A percentile compares a stretch with the other conserved stretches of the same genome.
These are phyloP conservation scores for Brassica rapa DNA, from an alignment of 345 rosid species.

Conservation along the genomic window DNA sequence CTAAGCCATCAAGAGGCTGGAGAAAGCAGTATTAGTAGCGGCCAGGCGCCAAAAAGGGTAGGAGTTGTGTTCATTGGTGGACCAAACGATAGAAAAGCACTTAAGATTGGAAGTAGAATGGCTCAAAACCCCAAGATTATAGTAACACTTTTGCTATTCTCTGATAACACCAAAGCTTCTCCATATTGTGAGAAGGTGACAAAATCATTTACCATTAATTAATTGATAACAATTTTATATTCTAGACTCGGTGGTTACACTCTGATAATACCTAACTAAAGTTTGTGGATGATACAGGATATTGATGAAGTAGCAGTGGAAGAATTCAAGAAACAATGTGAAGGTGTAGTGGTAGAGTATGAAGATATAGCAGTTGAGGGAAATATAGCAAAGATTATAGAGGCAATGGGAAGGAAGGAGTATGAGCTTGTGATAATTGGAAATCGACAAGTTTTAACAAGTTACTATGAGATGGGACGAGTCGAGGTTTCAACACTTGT, in stretches of 20 bases:
- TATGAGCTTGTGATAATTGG: constrained; percentile 63
- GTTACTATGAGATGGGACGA: neutral
- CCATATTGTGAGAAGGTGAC: neutral
- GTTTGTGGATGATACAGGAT: constrained; percentile 43
- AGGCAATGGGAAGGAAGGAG: constrained; percentile 47
- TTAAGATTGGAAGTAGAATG: constrained; percentile 1
- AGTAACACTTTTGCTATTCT: neutral
- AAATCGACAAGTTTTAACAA: constrained; percentile 26
- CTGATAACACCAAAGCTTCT: neutral
- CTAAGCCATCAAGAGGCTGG: neutral
- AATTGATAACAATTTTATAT: neutral
- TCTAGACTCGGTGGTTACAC: neutral
- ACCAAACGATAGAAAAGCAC: constrained; percentile 9
- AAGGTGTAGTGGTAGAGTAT: constrained; percentile 40
- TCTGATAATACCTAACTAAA: neutral
- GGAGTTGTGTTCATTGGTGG: neutral
- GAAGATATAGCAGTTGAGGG: constrained; percentile 41
- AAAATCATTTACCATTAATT: neutral
- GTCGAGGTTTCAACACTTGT: constrained; percentile 11
- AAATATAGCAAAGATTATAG: constrained; percentile 43
- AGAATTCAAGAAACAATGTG: constrained; percentile 50
- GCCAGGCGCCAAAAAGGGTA: neutral
- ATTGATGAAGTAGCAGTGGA: constrained; percentile 46
- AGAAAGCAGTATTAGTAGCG: neutral
- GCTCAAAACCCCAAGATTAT: neutral